phyloP scores from a whole-genome alignment of 352 stramenopile species.

The Globisporangium perplexum region DNA sequence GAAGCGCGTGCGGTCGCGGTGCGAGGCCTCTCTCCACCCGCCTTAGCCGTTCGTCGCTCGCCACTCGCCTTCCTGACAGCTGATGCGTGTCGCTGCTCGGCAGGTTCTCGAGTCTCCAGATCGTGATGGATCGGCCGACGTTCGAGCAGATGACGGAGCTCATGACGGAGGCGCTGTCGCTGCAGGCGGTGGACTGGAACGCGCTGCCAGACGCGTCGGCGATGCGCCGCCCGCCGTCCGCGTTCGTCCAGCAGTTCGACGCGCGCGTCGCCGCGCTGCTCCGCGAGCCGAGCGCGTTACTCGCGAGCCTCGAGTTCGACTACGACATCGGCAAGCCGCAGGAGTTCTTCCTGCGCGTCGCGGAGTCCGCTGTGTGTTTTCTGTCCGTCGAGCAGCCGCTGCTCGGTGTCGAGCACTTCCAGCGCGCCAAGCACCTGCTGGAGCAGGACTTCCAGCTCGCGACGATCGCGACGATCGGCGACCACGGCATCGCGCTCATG shows the following conservation, averaged over 20 bases:
- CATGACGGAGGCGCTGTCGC: slow-evolving; percentile 30
- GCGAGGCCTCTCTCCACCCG: slow-evolving; percentile 1
- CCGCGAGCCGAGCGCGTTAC: slow-evolving; percentile 23
- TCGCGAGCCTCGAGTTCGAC: slow-evolving; percentile 56
- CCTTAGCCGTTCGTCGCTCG: no score
- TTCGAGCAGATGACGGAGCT: slow-evolving; percentile 51
- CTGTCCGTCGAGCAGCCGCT: slow-evolving; percentile 33
- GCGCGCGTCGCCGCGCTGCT: slow-evolving; percentile 33
- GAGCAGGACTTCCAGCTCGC: slow-evolving; percentile 74
- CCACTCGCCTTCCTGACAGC: no score
- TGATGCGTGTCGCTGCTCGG: no score
- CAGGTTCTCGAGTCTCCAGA: slow-evolving; percentile 81
- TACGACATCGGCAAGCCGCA: slow-evolving; percentile 71
- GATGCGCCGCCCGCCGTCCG: slow-evolving; percentile 12
- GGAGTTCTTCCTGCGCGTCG: slow-evolving; percentile 62
- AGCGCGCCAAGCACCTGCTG: slow-evolving; percentile 42
- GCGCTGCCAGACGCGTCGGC: slow-evolving; percentile 5
- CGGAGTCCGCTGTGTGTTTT: slow-evolving; percentile 39
- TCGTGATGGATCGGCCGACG: slow-evolving; percentile 54
- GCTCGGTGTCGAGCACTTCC: slow-evolving; percentile 39
- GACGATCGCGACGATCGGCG: slow-evolving; percentile 53
- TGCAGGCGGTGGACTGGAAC: slow-evolving; percentile 29
- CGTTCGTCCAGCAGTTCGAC: slow-evolving; percentile 41
- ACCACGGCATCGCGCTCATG: slow-evolving; percentile 66
- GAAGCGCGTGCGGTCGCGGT: slow-evolving; percentile 77